Evolutionary conservation across 768 basidiomycete genomes (phyloP), one percentile per base, ranked within the genome.

Genomic region (Pholiota microspora): DNA sequence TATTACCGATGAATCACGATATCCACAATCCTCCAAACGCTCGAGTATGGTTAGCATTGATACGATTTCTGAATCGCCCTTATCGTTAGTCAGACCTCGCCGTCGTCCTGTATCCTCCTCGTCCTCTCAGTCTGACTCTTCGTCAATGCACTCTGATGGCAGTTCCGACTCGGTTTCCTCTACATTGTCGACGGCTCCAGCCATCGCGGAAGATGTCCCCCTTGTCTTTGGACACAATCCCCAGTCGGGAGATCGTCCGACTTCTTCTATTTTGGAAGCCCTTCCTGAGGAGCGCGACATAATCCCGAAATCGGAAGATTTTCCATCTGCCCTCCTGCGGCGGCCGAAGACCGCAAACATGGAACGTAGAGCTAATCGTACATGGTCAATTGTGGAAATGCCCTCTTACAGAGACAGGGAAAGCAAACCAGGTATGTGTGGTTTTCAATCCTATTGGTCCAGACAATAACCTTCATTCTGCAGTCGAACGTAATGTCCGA

Each of bases 211-310:
- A 29, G 75, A 79, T 12, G 64, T 63, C 18, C 69, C 76, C 35
- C 55, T 79, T 27, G 62, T 68, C 8, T 79, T 79, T 51, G 72
- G 73, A 29, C 72, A 79, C 53, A 75, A 78, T 62, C 78, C 75
- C 34, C 69, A 69, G 24, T 53, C 60, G 24, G 55, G 60, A 36
- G 72, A 74, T 25, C 67, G 69, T 15, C 64, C 67, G 1, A 54
- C 57, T 12, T 68, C 73, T 9, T 69, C 73, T 9, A 60, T 65
- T 25, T 67, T 86, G 45, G 75, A 78, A 52, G 72, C 78, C 5
- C 73, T 84, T 2, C 83, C 78, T 3, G 83, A 86, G 56, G 81
- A 74, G 46, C 64, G 70, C 7, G 80, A 83, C 52, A 62, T 78
- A 59, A 58, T 66, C 21, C 48, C 64, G 50, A 71, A 62, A 38